These are phyloP conservation scores for Citrus maxima DNA, from an alignment of 345 rosid genomes.

Conservation along the genomic window DNA sequence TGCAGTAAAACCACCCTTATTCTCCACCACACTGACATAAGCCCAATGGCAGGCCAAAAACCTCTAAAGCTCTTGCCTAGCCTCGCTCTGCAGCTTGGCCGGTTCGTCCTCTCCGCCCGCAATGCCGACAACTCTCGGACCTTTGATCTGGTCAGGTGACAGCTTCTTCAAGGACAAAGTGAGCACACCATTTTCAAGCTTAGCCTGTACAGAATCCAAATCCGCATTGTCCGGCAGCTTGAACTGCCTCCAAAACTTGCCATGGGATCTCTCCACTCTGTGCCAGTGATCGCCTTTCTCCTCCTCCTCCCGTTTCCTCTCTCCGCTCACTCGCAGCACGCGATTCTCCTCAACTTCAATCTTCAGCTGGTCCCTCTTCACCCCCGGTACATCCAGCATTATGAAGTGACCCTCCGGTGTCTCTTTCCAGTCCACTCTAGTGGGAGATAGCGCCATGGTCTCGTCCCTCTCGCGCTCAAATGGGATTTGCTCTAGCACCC, in stretches of 20 bases:
- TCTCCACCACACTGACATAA: neutral
- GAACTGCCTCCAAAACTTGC: slow-evolving; percentile 84
- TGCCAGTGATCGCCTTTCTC: slow-evolving; percentile 79
- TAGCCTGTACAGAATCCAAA: slow-evolving; percentile 58
- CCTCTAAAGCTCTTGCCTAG: slow-evolving; percentile 49
- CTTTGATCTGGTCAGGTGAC: slow-evolving; percentile 57
- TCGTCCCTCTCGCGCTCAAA: slow-evolving; percentile 46
- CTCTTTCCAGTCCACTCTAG: slow-evolving; percentile 89
- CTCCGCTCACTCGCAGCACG: slow-evolving; percentile 67
- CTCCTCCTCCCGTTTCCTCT: slow-evolving; percentile 71
- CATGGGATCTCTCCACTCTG: slow-evolving; percentile 66
- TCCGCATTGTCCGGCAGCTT: slow-evolving; percentile 72
- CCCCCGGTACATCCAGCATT: slow-evolving; percentile 65
- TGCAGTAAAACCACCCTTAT: neutral
- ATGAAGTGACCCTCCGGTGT: slow-evolving; percentile 65
- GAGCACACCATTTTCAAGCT: slow-evolving; percentile 70
- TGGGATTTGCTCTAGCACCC: slow-evolving; percentile 64
- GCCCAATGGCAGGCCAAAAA: neutral
- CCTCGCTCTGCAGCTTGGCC: slow-evolving; percentile 31
- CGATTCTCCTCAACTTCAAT: slow-evolving; percentile 66
- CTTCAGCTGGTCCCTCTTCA: slow-evolving; percentile 78
- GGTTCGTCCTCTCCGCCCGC: slow-evolving; percentile 36
- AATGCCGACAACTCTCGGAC: slow-evolving; percentile 55
- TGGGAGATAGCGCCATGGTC: slow-evolving; percentile 37
- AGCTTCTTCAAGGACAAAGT: slow-evolving; percentile 53